Conservation (phyloP, 2,329 filamentous ascomycete genomes). For the Zasmidium citrigriseum region DNA sequence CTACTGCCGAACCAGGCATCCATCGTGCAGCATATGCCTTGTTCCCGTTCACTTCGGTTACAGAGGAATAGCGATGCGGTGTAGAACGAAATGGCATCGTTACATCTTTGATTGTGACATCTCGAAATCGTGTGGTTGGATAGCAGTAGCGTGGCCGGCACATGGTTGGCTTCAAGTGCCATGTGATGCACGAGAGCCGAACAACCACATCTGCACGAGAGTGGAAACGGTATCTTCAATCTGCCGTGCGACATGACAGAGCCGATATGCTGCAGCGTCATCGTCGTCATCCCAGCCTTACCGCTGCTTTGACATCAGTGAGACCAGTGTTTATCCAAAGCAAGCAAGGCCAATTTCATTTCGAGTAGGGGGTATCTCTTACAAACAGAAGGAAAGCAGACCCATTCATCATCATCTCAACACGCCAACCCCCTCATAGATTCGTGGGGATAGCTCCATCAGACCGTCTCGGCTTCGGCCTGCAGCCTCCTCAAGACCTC, state of each 20-base stretch:
- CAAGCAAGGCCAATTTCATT: background rate
- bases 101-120: background rate
- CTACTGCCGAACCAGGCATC: background rate
- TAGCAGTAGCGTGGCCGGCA: background rate
- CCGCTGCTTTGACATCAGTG: background rate
- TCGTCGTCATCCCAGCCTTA: background rate
- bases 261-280: background rate
- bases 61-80: background rate
- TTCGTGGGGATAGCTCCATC: no score
- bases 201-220: background rate
- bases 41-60: no score
- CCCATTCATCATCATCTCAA: background rate
- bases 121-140: no score
- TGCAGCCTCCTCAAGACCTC: constrained; percentile 47
- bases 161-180: no score
- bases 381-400: background rate
- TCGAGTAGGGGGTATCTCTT: constrained; percentile 4
- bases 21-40: background rate
- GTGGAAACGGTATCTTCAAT: background rate
- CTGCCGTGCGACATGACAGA: background rate
- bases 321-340: background rate
- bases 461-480: constrained; percentile 10
- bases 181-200: background rate
- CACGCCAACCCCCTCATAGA: background rate
- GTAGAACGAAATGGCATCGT: background rate